Conservation (phyloP, 2,329 filamentous ascomycete genomes). For the Microcera coccophila region DNA sequence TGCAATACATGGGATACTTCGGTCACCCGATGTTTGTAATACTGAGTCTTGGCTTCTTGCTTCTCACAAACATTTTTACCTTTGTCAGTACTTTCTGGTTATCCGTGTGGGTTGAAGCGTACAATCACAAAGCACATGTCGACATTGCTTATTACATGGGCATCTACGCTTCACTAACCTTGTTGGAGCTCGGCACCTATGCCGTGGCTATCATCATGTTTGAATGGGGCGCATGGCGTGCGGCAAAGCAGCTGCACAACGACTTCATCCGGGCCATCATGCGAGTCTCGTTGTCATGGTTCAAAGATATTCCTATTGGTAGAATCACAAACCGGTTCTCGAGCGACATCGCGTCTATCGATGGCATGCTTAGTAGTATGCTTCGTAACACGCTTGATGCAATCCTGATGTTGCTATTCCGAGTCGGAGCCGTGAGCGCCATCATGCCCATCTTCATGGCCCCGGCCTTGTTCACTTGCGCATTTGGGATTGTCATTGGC, state of each 20-base stretch:
- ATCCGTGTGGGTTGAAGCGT: conserved; percentile 52
- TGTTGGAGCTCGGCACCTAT: conserved; percentile 41
- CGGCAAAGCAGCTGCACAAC: conserved; percentile 50
- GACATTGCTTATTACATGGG: conserved; percentile 50
- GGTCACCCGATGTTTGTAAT: conserved; percentile 43
- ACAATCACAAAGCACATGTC: conserved; percentile 40
- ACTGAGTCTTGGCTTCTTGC: conserved; percentile 36
- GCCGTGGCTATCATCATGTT: conserved; percentile 44
- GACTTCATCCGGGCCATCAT: conserved; percentile 51
- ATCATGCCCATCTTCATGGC: conserved; percentile 51
- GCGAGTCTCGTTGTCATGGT: conserved; percentile 54
- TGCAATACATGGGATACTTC: conserved; percentile 51
- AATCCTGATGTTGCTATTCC: conserved; percentile 41
- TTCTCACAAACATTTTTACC: conserved; percentile 40
- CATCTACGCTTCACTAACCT: conserved; percentile 46
- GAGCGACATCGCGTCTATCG: conserved; percentile 55
- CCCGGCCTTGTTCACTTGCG: conserved; percentile 43
- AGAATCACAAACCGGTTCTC: conserved; percentile 54
- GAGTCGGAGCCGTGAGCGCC: conserved; percentile 45
- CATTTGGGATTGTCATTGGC: conserved; percentile 43
- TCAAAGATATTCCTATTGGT: conserved; percentile 50
- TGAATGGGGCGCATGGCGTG: conserved; percentile 55
- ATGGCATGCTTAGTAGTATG: conserved; percentile 44
- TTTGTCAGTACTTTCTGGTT: conserved; percentile 47
- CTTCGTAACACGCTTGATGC: conserved; percentile 42